Evolutionary conservation across 139 green algal genomes (phyloP).

Genomic region (Spirogloea muscicola): DNA sequence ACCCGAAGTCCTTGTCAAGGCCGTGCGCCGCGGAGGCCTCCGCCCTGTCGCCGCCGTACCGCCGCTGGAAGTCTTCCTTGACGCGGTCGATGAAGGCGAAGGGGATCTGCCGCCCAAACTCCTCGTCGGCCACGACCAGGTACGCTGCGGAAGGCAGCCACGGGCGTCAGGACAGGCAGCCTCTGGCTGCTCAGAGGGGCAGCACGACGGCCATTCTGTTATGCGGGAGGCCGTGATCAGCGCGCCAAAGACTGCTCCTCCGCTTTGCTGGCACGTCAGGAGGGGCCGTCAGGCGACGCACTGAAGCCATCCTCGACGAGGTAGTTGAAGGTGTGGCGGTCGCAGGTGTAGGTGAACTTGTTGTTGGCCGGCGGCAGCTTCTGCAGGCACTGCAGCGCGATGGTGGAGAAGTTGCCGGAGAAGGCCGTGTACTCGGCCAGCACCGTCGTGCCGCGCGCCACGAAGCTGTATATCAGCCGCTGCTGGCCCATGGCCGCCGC

Average conservation of each 20-base stretch:
- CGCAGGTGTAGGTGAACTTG: slow-evolving; percentile 67
- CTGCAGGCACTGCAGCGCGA: slow-evolving; percentile 80
- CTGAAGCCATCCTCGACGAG: slow-evolving; percentile 66
- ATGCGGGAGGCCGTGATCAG: neutral
- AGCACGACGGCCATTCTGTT: too few species aligned
- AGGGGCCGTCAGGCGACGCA: slow-evolving; percentile 14
- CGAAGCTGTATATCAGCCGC: slow-evolving; percentile 57
- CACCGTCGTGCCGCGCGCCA: slow-evolving; percentile 57
- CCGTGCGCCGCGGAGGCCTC: slow-evolving; percentile 63
- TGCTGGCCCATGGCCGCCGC: too few species aligned
- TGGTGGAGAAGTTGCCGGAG: slow-evolving; percentile 84
- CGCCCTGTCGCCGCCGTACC: slow-evolving; percentile 56
- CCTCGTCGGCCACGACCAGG: slow-evolving; percentile 85
- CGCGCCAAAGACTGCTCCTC: neutral
- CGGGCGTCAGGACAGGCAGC: too few species aligned
- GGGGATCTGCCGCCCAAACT: slow-evolving; percentile 77
- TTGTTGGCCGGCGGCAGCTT: slow-evolving; percentile 37
- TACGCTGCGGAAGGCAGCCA: slow-evolving; percentile 54
- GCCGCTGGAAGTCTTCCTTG: slow-evolving; percentile 45
- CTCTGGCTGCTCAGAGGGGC: too few species aligned
- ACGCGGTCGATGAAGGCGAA: slow-evolving; percentile 90
- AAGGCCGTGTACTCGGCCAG: slow-evolving; percentile 86
- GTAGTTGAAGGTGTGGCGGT: slow-evolving; percentile 85
- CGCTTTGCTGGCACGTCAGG: neutral
- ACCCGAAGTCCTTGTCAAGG: slow-evolving; percentile 80